Evolutionary conservation across 345 rosid genomes (phyloP), one percentile per base, ranked within the genome.

Genomic region (Brassica incana): DNA sequence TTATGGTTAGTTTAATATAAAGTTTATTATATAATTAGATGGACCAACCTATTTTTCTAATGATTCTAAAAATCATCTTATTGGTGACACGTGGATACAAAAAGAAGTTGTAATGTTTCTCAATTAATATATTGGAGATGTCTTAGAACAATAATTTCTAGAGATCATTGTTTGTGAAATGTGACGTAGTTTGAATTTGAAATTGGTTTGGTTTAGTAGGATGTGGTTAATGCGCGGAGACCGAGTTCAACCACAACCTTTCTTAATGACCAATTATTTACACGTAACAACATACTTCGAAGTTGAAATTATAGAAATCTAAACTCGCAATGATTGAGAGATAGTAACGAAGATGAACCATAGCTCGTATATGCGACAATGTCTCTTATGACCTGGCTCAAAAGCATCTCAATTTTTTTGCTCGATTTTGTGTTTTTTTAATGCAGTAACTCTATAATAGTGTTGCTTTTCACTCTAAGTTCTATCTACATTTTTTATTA

Each of bases 131-230:
- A 20, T 20, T 0, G 23, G 23, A 0, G 23, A 56, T 78, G 56
- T 78, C 77, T 50, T 14, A 25, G 8, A 20, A 58, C 8, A 5
- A 30, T 23, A 3, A 65, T 8, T 68, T 59, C 0, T 59, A 11
- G 64, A 3, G 30, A 59, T 59, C 30, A 3, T 18, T 56, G 5
- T 8, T 6, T 56, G 32, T 29, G 32, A 29, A 29, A 29, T 2
- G 27, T 54, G 9, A 54, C 9, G 11, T 56, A 16, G 5, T 40
- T 23, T 43, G 33, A 67, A 10, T 40, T 23, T 43, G 33, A 67
- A 67, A 2, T 45, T 27, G 60, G 60, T 45, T 45, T 25, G 66
- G 36, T 72, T 58, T 59, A 36, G 56, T 30, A 36, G 75, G 54
- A 14, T 12, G 18, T 9, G 30, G 1, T 59, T 60, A 33, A 58